A percentile compares a stretch with the other conserved stretches of the same genome.
Conservation (phyloP, 345 rosid genomes). For the Pelargonium nanum region DNA sequence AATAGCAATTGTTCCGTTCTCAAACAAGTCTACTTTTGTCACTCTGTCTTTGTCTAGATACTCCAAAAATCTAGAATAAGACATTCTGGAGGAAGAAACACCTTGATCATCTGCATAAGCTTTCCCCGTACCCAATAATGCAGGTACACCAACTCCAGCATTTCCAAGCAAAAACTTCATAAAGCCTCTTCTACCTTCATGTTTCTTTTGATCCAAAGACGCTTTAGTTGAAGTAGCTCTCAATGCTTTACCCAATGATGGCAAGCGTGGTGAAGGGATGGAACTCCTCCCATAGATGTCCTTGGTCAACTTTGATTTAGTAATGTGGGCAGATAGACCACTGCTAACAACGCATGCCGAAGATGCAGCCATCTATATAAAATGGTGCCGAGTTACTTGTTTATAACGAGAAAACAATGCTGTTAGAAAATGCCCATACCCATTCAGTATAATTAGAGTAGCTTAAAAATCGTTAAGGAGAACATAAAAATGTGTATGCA, state of each 20-base stretch:
- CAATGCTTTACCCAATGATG: conserved; percentile 22
- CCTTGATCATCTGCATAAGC: conserved; percentile 90
- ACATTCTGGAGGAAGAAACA: conserved; percentile 93
- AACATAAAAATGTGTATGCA: neutral
- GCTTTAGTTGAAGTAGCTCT: conserved; percentile 38
- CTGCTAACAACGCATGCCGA: conserved; percentile 65
- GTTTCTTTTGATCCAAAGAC: conserved; percentile 36
- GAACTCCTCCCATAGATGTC: conserved; percentile 27
- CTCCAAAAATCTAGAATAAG: conserved; percentile 93
- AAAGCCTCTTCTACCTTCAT: conserved; percentile 61
- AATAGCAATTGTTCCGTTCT: conserved; percentile 94
- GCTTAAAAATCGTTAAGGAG: neutral
- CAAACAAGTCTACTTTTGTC: conserved; percentile 79
- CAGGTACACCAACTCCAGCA: conserved; percentile 42
- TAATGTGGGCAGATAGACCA: conserved; percentile 30
- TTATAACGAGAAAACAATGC: neutral
- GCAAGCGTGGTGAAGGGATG: conserved; percentile 24
- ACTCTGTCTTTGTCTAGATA: conserved; percentile 89
- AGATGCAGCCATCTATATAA: conserved; percentile 58
- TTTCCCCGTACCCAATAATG: conserved; percentile 53
- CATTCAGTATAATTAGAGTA: no score
- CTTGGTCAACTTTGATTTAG: conserved; percentile 29
- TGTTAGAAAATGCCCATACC: neutral
- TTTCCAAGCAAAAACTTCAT: conserved; percentile 63
- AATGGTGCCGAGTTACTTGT: neutral